Evolutionary conservation across 176 grass and related monocot genomes (phyloP), one percentile per base, ranked within the genome.

Genomic region (Elymus sibiricus): DNA sequence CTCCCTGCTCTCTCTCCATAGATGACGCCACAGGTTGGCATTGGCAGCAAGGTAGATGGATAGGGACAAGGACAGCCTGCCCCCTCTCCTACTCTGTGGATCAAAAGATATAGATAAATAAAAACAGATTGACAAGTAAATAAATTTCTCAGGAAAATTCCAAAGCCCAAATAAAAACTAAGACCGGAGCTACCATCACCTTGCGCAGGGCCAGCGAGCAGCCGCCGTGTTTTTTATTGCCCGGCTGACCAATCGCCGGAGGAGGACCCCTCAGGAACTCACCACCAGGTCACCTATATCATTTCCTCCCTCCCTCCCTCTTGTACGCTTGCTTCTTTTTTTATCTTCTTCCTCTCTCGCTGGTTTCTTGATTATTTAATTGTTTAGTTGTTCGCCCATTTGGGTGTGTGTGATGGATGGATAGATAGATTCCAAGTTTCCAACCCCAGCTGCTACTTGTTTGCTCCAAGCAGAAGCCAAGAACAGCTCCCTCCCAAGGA

Each of bases 391-490:
- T 85, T 58, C 55, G 55, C 37, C 60, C 81, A 61, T 84, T 78
- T 76, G 69, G 77, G 79, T 80, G 87, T 53, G 80, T 56, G 84
- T 64, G 82, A 67, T 84, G 87, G 15, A 67, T 22, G 15, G 77
- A 61, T 71, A 26, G 86, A 82, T 11, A 91, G 82, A 91, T 88
- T 88, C 90, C 82, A 62, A 91, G 82, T 88, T 88, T 88, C 90
- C 82, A 62, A 62, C 82, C 53, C 49, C 76, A 51, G 84, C 74
- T 88, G 78, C 51, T 88, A 61, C 31, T 60, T 27, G 67, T 64
- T 62, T 47, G 12, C 46, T 60, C 61, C 44, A 11, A 44, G 75
- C 29, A 38, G 44, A 81, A 79, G 69, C 66, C 76, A 81, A 69
- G 77, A 85, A 88, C 85, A 77, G 70, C 75, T 88, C 77, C 70